Evolutionary conservation across 495 filamentous ascomycete genomes (phyloP), one percentile per base, ranked within the genome.

Genomic region (Stereocaulon alpinum): DNA sequence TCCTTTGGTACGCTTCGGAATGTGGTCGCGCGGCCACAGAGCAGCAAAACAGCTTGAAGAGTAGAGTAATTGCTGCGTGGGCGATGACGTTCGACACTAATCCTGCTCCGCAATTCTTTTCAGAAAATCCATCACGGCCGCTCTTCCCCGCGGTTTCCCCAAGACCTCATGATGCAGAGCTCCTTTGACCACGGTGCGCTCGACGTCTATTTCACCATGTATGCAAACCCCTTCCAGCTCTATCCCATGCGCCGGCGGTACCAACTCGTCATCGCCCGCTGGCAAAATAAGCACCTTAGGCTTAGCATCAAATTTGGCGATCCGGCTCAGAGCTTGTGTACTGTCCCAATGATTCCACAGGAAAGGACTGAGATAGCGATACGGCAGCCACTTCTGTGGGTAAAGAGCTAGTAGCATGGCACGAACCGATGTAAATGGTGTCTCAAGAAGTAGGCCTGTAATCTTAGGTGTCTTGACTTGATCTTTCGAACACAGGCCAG

Each of bases 1-100:
- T 79, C 85, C 29, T 98, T 98, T 76, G 93, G 93, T 15, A 95
- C 76, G 57, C 66, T 98, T 69, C 80, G 83, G 71, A 87, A 88
- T 70, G 84, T 89, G 7, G 72, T 77, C 24, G 52, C 24, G 12
- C 40, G 42, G 40, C 32, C 30, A 40, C 22, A 49, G 15, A 30
- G 30, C 37, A 34, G 30, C 20, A 50, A 50, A 12, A 40, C 12
- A 14, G 6, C 32, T 20, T 58, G 22, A 58, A 24, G n/a, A 11
- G 18, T 4, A 48, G 0, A 3, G 7, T 29, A 11, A 24, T 24
- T 10, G 17, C 40, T 50, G 9, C 12, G 15, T 11, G 11, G 40
- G 20, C 20, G 32, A 48, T 29, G 40, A 27, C 30, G 0, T 1
- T 50, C 24, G 5, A 12, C 4, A 12, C 48, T 15, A 27, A n/a